Evolutionary conservation across 805 yeast species (phyloP), one percentile per base, ranked within the genome.

Genomic region (Nematodospora valgi): DNA sequence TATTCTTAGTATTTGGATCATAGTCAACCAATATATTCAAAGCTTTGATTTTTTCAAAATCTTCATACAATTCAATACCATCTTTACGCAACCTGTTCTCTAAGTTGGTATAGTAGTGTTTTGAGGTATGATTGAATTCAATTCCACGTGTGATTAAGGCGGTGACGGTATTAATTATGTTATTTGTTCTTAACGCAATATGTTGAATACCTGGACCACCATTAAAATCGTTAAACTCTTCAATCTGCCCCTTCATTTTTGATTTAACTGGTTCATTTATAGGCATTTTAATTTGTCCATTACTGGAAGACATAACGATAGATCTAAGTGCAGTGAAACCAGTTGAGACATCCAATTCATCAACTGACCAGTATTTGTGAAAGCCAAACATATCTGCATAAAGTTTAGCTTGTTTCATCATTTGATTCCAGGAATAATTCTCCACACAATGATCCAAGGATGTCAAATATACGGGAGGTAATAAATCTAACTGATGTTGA

Each of bases 161-260:
- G 2, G 52, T 41, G 10, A 86, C 81, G 0, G 87, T 67, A 2
- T 53, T 51, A 14, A 85, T 46, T 25, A 86, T 86, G 54, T 83
- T 68, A 18, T 64, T 57, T 0, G 91, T 85, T 33, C 64, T 58
- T 16, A 86, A 54, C 0, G 95, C 95, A 49, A 86, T 64, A 51
- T 86, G 95, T 59, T 86, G 95, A 23, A 87, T 74, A 3, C 95
- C 95, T 0, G 94, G 83, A 0, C 95, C 95, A 31, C 75, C 74
- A 54, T 85, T 72, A 49, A 66, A 86, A 34, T 80, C 82, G 43
- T 82, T 58, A 52, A 82, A 86, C 56, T 86, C 96, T 56, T 86
- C 94, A 40, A 86, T 81, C 52, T 86, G 95, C 3, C 89, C 79
- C 50, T 68, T 76, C 52, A 72, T 72, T 27, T 63, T 54, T 1